Evolutionary conservation across 2,329 filamentous ascomycete species (phyloP).

Genomic region (Ceratocystis huliohia): DNA sequence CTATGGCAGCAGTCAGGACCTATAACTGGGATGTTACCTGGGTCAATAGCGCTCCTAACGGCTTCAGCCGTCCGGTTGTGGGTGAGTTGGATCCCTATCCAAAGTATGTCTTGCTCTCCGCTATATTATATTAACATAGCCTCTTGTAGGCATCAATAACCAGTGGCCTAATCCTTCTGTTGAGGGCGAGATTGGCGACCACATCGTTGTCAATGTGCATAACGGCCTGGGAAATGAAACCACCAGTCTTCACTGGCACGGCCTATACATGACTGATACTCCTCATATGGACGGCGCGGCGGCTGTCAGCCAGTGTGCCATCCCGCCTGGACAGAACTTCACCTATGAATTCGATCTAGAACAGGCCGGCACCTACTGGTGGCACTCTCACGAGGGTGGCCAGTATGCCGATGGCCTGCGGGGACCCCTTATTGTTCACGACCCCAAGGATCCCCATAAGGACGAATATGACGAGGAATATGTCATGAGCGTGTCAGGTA

Average conservation of each 20-base stretch:
- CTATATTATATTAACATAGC: neutral
- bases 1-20: slow-evolving; percentile 16
- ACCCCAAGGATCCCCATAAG: slow-evolving; percentile 36
- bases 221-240: slow-evolving; percentile 43
- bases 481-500: slow-evolving; percentile 37
- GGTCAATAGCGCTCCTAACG: slow-evolving; percentile 20
- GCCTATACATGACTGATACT: slow-evolving; percentile 42
- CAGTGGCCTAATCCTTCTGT: slow-evolving; percentile 15
- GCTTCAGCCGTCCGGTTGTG: slow-evolving; percentile 21
- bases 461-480: slow-evolving; percentile 40
- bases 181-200: slow-evolving; percentile 28
- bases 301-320: slow-evolving; percentile 41
- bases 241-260: slow-evolving; percentile 46
- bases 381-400: slow-evolving; percentile 27
- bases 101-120: neutral
- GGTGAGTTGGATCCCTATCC: slow-evolving; percentile 16
- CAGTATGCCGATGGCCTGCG: slow-evolving; percentile 48
- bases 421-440: slow-evolving; percentile 41
- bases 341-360: slow-evolving; percentile 40
- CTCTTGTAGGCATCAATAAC: slow-evolving; percentile 29
- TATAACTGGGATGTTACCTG: slow-evolving; percentile 21
- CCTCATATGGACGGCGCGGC: slow-evolving; percentile 47
- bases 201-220: slow-evolving; percentile 36
- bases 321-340: slow-evolving; percentile 40
- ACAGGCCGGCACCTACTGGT: slow-evolving; percentile 37